Base-by-base conservation (phyloP, 148 eudicot species). In the Spergularia bocconei region DNA sequence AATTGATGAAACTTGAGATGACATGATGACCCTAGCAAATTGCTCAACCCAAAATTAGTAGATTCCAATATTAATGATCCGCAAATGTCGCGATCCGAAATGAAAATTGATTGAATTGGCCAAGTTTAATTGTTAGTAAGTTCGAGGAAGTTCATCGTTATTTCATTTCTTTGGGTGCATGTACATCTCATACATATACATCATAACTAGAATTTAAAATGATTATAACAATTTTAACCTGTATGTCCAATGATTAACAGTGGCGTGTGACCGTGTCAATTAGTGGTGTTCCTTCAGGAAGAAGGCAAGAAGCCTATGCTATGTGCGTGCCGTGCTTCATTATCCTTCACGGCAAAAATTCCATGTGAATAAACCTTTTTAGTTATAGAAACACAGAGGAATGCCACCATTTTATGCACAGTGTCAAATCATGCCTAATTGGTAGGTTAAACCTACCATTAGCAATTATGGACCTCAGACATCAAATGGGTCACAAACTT, bases 281-380 rank as follows among this genome's bases (percentile, higher is more conserved):
- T 68, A n/a, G 25, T 17, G 57, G 71, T 68, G 75, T 58, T 52
- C 78, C 78, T 68, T 67, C 44, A 41, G 52, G 25, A 13, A 41
- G 51, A 55, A 56, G 72, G 21, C 36, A 29, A 29, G 36, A 29
- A 29, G 36, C 36, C 36, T 29, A 29, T 29, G 36, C 29, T 60
- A 75, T 39, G 29, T 56, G 13, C 61, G 29, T 56, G 13, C 61
- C 56, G 57, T 70, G 74, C 51, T 23, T 23, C 25, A 69, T 60
- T 56, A 70, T 60, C 63, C 62, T 77, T 20, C 74, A 77, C 67
- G 79, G 73, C 74, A 69, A 41, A 53, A 54, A 60, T 61, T 69
- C 58, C 68, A 73, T 62, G 21, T 47, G 17, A 71, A 58, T 17
- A 6, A 39, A 36, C 12, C 4, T 56, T 53, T 51, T 13, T 36